These are phyloP conservation scores for Calonectria ilicicola DNA, from an alignment of 2,329 filamentous ascomycete genomes.

Conservation along the genomic window DNA sequence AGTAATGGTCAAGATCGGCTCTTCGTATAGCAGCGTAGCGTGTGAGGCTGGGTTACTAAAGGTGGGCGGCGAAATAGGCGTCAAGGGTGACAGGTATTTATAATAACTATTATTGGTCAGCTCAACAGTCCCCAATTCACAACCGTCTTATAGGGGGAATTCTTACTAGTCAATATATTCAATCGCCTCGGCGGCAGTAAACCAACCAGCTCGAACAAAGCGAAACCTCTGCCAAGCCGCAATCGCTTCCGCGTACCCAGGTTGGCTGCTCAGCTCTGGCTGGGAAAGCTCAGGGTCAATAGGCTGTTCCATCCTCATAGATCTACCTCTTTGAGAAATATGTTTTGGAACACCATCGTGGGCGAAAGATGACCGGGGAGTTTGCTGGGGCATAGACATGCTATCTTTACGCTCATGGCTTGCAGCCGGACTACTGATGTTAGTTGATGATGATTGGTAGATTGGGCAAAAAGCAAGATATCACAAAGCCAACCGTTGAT, in stretches of 20 bases:
- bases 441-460: constrained; percentile 2
- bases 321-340: constrained; percentile 28
- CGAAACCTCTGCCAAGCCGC: constrained; percentile 92
- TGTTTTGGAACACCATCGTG: constrained; percentile 37
- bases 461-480: neutral
- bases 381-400: constrained; percentile 28
- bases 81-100: constrained; percentile 88
- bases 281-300: constrained; percentile 62
- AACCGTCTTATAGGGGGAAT: neutral
- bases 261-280: constrained; percentile 59
- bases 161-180: constrained; percentile 91
- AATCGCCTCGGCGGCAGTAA: constrained; percentile 92
- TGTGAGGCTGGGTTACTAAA: constrained; percentile 88
- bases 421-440: constrained; percentile 36
- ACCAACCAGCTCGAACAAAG: constrained; percentile 97
- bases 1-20: constrained; percentile 92
- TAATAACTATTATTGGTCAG: constrained; percentile 76
- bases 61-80: constrained; percentile 92
- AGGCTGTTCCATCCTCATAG: constrained; percentile 48
- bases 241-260: constrained; percentile 76
- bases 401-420: constrained; percentile 41
- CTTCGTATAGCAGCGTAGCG: constrained; percentile 83
- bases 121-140: neutral
- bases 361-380: constrained; percentile 26
- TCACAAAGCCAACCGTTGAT: neutral